phyloP scores from a whole-genome alignment of 345 rosid genomes.

The Gossypium arboreum region DNA sequence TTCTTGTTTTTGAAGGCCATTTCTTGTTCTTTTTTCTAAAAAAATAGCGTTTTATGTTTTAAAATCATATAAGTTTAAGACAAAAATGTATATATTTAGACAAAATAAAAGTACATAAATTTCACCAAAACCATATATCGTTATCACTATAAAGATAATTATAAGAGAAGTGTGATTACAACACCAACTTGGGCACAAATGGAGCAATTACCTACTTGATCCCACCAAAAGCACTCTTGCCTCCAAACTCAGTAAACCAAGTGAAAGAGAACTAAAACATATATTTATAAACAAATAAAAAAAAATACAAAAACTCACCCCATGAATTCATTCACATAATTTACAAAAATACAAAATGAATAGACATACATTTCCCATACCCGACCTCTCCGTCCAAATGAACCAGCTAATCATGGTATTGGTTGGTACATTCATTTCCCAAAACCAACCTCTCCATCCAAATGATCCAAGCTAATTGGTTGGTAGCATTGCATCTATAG shows the following conservation, averaged over 20 bases:
- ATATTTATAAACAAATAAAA: not conserved
- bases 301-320: not conserved
- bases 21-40: too few relatives aligned
- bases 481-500: slow-evolving; percentile 45
- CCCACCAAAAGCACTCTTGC: slow-evolving; percentile 22
- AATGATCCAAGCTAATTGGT: slow-evolving; percentile 25
- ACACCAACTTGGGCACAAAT: slow-evolving; percentile 19
- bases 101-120: too few relatives aligned
- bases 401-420: slow-evolving; percentile 11
- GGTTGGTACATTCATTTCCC: slow-evolving; percentile 21
- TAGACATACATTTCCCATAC: slow-evolving; percentile 7
- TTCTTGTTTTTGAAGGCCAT: too few relatives aligned
- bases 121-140: slow-evolving; percentile 17
- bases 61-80: too few relatives aligned
- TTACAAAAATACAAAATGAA: slow-evolving; percentile 44
- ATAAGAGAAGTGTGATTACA: slow-evolving; percentile 28
- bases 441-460: slow-evolving; percentile 12
- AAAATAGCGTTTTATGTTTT: too few relatives aligned
- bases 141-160: slow-evolving; percentile 12
- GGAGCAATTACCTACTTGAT: slow-evolving; percentile 17
- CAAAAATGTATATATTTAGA: too few relatives aligned
- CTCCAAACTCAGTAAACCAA: slow-evolving; percentile 20
- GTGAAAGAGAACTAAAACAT: not conserved
- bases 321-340: slow-evolving; percentile 45
- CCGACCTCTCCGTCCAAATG: slow-evolving; percentile 13